Base-by-base conservation (phyloP, 164 flowering plant genomes). In the Berberis thunbergii region DNA sequence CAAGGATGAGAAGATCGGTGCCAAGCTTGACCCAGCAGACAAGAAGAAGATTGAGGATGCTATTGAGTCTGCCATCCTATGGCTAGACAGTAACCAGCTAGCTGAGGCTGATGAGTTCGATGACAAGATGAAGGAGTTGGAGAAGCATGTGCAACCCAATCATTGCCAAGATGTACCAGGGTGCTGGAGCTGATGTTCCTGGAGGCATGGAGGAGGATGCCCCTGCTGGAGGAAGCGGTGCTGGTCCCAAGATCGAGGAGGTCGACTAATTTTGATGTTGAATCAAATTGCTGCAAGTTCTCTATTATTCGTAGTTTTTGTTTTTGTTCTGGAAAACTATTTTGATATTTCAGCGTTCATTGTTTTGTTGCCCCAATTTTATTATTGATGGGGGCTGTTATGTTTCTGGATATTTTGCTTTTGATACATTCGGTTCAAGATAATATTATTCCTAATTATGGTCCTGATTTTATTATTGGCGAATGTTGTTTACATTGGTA, bases 141-240 rank as follows among this genome's bases (percentile, higher is more conserved):
- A 74, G 58, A 67, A 67, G 70, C 73, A 43, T 70, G 11, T 73
- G 77, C 74, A 74, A 74, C 64, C 77, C 80, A 3, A 74, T 78
- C 58, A 76, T 78, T 6, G 81, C 81, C 11, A 76, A 78, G 70
- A 78, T 78, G 77, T 76, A 78, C 66, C 75, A 73, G 55, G 76
- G 69, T 39, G 81, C 65, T 3, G 76, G 71, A 7, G 61, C 71
- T 46, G 74, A 70, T 45, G 69, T 68, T 69, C 72, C 69, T 62
- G 74, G 49, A 42, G 72, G 66, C 45, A 69, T 69, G 75, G 75
- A 66, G 12, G 73, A 66, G 1, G 75, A 69, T 68, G 73, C 67
- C 7, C 53, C 76, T 0, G 50, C 39, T 7, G 73, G 70, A 3
- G 67, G 56, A 2, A 26, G 66, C 4, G 76, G 72, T 66, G 68